phyloP scores from a whole-genome alignment of 805 yeast species.

The Starmera amethionina region DNA sequence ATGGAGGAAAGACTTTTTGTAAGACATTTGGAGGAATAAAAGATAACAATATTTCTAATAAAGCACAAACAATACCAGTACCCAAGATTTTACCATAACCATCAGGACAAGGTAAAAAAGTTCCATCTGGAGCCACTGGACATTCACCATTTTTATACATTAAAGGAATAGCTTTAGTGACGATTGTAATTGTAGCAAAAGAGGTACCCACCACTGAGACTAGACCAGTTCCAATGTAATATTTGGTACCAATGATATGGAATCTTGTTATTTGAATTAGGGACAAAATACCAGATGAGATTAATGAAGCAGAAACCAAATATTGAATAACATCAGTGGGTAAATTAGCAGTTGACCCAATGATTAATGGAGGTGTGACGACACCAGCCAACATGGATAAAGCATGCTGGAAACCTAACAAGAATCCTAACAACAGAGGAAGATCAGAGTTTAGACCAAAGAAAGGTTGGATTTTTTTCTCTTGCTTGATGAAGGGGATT shows the following conservation, averaged over 20 bases:
- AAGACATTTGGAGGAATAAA: constrained; percentile 67
- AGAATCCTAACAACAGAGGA: constrained; percentile 68
- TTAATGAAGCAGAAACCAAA: constrained; percentile 62
- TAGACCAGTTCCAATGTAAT: constrained; percentile 80
- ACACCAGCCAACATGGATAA: constrained; percentile 90
- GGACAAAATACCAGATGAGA: constrained; percentile 63
- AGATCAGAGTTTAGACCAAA: constrained; percentile 72
- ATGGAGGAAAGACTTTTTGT: constrained; percentile 74
- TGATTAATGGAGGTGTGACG: constrained; percentile 73
- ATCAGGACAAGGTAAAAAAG: constrained; percentile 67
- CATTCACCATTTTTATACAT: constrained; percentile 72
- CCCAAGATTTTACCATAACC: constrained; percentile 86
- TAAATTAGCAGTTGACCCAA: constrained; percentile 55
- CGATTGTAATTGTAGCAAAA: constrained; percentile 80
- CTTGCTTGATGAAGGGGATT: constrained; percentile 50
- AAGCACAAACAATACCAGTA: constrained; percentile 69
- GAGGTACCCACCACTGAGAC: constrained; percentile 88
- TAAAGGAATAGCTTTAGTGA: constrained; percentile 62
- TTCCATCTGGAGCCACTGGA: constrained; percentile 54
- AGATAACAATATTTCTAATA: constrained; percentile 62
- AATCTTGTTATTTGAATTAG: constrained; percentile 72
- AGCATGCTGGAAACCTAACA: constrained; percentile 82
- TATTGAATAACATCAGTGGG: constrained; percentile 40
- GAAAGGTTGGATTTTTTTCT: constrained; percentile 57
- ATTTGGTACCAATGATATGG: constrained; percentile 63